Evolutionary conservation across 345 rosid species (phyloP).

Genomic region (Citropsis articulata): DNA sequence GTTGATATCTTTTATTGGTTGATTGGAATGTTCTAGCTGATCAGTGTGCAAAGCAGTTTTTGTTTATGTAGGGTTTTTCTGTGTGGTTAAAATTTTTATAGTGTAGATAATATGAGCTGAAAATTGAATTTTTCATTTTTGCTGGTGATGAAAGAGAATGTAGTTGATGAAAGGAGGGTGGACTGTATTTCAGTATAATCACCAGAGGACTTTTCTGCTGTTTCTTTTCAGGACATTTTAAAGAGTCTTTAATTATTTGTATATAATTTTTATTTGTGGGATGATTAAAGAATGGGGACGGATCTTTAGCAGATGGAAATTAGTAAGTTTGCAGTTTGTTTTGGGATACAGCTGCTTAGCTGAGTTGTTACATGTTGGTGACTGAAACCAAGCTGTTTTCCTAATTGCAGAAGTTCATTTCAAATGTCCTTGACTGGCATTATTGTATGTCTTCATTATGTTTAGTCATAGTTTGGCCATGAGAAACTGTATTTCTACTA

Average conservation of each 20-base stretch:
- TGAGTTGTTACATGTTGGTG: not conserved
- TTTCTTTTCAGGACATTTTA: not conserved
- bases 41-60: too few relatives aligned
- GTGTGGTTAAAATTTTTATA: not conserved
- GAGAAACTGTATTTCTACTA: not conserved
- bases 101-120: not conserved
- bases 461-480: not conserved
- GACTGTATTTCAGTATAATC: not conserved
- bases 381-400: not conserved
- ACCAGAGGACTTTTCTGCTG: not conserved
- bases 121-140: not conserved
- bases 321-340: not conserved
- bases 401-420: not conserved
- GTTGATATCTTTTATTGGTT: not conserved
- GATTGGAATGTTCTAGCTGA: slow-evolving; percentile 2
- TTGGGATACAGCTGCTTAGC: slow-evolving; percentile 5
- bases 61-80: too few relatives aligned
- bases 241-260: slow-evolving; percentile 9
- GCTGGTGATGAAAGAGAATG: slow-evolving; percentile 15
- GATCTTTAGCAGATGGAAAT: not conserved
- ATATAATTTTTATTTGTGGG: not conserved
- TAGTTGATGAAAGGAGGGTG: slow-evolving; percentile 3
- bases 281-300: slow-evolving; percentile 4
- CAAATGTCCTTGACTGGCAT: not conserved
- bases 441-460: not conserved